These are phyloP conservation scores for Thermothielavioides terrestris DNA, from an alignment of 495 filamentous ascomycete genomes.

Conservation along the genomic window DNA sequence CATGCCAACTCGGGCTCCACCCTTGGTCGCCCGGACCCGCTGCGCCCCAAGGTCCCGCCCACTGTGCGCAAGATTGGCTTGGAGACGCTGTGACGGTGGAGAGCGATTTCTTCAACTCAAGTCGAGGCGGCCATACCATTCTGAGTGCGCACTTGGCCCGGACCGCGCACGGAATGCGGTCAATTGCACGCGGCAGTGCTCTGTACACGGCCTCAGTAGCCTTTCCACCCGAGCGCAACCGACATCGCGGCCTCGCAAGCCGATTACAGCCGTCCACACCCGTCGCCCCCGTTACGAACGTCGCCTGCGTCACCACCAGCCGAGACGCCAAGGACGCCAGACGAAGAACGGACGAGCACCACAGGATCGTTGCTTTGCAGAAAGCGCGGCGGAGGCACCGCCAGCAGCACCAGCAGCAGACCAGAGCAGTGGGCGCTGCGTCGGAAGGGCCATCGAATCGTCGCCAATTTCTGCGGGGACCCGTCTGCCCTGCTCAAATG, in stretches of 20 bases:
- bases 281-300: background rate
- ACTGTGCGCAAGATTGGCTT: background rate
- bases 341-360: background rate
- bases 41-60: background rate
- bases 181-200: slow-evolving; percentile 7
- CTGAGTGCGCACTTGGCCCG: background rate
- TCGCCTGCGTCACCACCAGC: background rate
- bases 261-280: slow-evolving; percentile 1
- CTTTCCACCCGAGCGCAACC: background rate
- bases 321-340: background rate
- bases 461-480: slow-evolving; percentile 36
- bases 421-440: slow-evolving; percentile 8
- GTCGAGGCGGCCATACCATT: slow-evolving; percentile 3
- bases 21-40: slow-evolving; percentile 9
- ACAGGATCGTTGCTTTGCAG: background rate
- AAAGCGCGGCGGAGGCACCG: background rate
- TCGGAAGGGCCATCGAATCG: slow-evolving; percentile 29
- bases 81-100: slow-evolving; percentile 7
- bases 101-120: slow-evolving; percentile 16
- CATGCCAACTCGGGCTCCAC: slow-evolving; percentile 5
- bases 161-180: slow-evolving; percentile 2
- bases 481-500: slow-evolving; percentile 41
- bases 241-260: slow-evolving; percentile 1
- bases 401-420: slow-evolving; percentile 1
- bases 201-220: background rate